These are phyloP conservation scores for Cornus kousa DNA, from an alignment of 148 eudicot species.

Conservation along the genomic window DNA sequence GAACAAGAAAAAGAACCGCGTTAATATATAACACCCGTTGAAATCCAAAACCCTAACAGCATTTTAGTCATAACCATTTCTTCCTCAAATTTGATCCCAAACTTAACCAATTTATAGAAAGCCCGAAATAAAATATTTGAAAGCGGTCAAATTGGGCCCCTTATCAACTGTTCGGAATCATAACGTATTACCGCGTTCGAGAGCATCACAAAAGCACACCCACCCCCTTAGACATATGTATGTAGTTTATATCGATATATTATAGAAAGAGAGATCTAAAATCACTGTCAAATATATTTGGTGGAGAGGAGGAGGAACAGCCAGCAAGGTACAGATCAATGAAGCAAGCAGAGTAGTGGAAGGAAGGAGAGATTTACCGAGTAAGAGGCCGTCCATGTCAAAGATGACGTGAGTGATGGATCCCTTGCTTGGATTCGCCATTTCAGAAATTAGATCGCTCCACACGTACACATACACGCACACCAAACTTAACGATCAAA, in stretches of 20 bases:
- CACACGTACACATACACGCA: no score
- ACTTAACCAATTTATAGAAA: neutral
- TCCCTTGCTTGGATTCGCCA: slow-evolving; percentile 42
- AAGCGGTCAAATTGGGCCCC: neutral
- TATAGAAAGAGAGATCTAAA: no score
- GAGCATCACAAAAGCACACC: neutral
- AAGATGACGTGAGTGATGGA: slow-evolving; percentile 73
- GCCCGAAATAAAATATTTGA: neutral
- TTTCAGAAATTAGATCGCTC: slow-evolving; percentile 9
- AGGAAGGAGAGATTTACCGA: slow-evolving; percentile 36
- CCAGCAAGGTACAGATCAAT: no score
- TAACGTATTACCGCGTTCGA: neutral
- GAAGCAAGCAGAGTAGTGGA: neutral
- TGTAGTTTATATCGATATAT: neutral
- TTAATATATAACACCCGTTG: no score
- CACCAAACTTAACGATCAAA: no score
- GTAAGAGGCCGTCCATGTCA: slow-evolving; percentile 91
- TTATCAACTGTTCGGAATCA: neutral
- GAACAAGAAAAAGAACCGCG: neutral
- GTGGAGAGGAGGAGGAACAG: no score
- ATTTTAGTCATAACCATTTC: neutral
- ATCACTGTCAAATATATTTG: no score
- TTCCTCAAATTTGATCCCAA: neutral
- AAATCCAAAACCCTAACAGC: neutral
- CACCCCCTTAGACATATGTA: neutral